Base-by-base conservation (phyloP, 805 yeast genomes). In the Candida ovalis region DNA sequence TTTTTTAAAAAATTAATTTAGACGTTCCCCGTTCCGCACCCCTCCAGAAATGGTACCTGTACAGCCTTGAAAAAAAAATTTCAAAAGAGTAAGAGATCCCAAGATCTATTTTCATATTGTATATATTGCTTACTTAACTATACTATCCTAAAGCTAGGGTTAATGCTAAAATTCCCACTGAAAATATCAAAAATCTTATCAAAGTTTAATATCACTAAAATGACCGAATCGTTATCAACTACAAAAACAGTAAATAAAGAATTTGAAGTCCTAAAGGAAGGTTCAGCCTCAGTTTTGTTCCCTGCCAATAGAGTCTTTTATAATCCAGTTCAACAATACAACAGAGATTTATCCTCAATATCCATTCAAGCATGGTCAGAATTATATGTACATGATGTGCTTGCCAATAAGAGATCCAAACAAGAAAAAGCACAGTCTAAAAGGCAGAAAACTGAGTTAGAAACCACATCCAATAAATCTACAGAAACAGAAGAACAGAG, bases 311-410 rank as follows among this genome's bases (percentile, higher is more conserved):
- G 87, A 56, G 99, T 94, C 10, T 94, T 94, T 63, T 94, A 94
- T 69, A 94, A 94, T 64, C 97, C 96, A 9, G 86, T 94, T 47
- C 99, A 94, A 69, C 98, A 92, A 68, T 94, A 90, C 69, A 94
- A 94, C 67, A 78, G 99, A 59, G 99, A 94, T 63, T 70, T 94
- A 43, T 86, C 96, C 55, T 86, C 88, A 5, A 71, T 85, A 57
- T 90, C 88, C 8, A 91, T 94, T 51, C 78, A 82, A 48, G 96
- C 98, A 0, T 94, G 96, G 92, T 76, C 84, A 37, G 81, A 84
- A 47, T 58, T 85, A 32, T 83, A 80, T 52, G 67, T 74, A 18
- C 75, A 68, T 36, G 65, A 64, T 41, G 60, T 63, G 33, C 57
- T 49, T 21, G 65, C 65, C 10, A 60, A 59, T 53, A 63, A 60